These are phyloP conservation scores for Aspergillus transmontanensis DNA, from an alignment of 2,329 filamentous ascomycete genomes.

Conservation along the genomic window DNA sequence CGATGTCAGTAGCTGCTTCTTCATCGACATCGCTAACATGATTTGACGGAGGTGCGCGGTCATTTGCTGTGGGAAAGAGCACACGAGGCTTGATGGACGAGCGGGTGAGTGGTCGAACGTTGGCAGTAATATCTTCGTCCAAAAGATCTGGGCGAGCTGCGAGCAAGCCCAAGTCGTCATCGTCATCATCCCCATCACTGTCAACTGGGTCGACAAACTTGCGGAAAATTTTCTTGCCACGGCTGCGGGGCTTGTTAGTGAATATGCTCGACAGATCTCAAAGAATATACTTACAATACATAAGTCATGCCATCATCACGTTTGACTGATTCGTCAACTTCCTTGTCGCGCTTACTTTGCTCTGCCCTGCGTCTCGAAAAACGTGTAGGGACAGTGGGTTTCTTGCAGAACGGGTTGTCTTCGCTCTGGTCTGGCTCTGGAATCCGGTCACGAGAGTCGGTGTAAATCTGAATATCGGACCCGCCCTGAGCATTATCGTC, in stretches of 20 bases:
- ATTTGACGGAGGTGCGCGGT: slow-evolving; percentile 42
- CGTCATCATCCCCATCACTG: slow-evolving; percentile 44
- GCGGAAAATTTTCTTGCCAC: slow-evolving; percentile 63
- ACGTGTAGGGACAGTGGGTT: slow-evolving; percentile 30
- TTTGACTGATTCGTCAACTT: slow-evolving; percentile 54
- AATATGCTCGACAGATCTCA: neutral
- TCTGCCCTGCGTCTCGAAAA: slow-evolving; percentile 40
- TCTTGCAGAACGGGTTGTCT: slow-evolving; percentile 59
- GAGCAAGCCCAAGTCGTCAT: slow-evolving; percentile 47
- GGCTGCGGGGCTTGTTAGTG: slow-evolving; percentile 47
- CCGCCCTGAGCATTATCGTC: slow-evolving; percentile 34
- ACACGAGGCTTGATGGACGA: slow-evolving; percentile 62
- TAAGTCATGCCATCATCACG: slow-evolving; percentile 62
- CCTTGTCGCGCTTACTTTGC: slow-evolving; percentile 33
- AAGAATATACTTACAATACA: slow-evolving; percentile 57
- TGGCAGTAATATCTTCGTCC: slow-evolving; percentile 30
- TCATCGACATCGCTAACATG: slow-evolving; percentile 47
- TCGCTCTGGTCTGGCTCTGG: slow-evolving; percentile 54
- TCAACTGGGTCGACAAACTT: slow-evolving; percentile 51
- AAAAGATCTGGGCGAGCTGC: slow-evolving; percentile 42
- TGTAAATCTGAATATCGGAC: slow-evolving; percentile 59
- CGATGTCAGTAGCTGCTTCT: slow-evolving; percentile 60
- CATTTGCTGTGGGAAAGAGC: slow-evolving; percentile 57
- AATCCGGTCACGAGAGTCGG: slow-evolving; percentile 64
- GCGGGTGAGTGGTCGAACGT: slow-evolving; percentile 56